Evolutionary conservation across 2,329 filamentous ascomycete genomes (phyloP).

Genomic region (Neophaeococcomyces mojaviensis): DNA sequence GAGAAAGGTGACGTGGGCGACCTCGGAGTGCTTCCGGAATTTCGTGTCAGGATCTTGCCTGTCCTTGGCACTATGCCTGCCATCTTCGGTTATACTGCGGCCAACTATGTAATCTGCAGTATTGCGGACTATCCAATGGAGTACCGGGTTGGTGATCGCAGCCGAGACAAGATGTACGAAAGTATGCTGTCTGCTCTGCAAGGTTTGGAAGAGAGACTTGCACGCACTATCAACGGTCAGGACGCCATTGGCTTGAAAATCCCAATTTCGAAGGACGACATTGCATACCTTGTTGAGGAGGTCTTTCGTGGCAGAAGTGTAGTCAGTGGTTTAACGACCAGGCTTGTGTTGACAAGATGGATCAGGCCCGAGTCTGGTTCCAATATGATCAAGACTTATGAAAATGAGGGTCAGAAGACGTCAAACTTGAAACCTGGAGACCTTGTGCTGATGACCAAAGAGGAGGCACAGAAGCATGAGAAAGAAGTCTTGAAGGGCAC

Average conservation of each 20-base stretch:
- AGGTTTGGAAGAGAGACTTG: slow-evolving; percentile 68
- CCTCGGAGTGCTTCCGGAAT: slow-evolving; percentile 81
- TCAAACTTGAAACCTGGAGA: slow-evolving; percentile 63
- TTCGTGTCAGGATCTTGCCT: slow-evolving; percentile 87
- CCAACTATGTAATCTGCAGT: slow-evolving; percentile 84
- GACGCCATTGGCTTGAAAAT: slow-evolving; percentile 66
- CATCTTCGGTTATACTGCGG: slow-evolving; percentile 83
- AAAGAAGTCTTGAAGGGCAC: slow-evolving; percentile 66
- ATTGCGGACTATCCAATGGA: slow-evolving; percentile 70
- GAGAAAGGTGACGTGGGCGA: slow-evolving; percentile 78
- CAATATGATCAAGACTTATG: slow-evolving; percentile 54
- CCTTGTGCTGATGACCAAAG: slow-evolving; percentile 82
- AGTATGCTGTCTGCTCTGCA: slow-evolving; percentile 69
- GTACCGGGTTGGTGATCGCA: slow-evolving; percentile 74
- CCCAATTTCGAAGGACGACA: slow-evolving; percentile 69
- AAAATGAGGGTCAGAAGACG: slow-evolving; percentile 62
- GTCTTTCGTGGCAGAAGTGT: slow-evolving; percentile 76
- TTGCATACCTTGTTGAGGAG: slow-evolving; percentile 84
- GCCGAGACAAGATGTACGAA: slow-evolving; percentile 86
- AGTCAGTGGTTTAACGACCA: slow-evolving; percentile 71
- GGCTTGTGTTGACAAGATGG: slow-evolving; percentile 78
- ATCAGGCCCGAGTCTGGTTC: slow-evolving; percentile 54
- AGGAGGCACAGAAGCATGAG: slow-evolving; percentile 75
- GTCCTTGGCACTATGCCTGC: slow-evolving; percentile 96
- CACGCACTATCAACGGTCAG: slow-evolving; percentile 39